phyloP scores from a whole-genome alignment of 495 filamentous ascomycete genomes.

The Hypoxylon trugodes region DNA sequence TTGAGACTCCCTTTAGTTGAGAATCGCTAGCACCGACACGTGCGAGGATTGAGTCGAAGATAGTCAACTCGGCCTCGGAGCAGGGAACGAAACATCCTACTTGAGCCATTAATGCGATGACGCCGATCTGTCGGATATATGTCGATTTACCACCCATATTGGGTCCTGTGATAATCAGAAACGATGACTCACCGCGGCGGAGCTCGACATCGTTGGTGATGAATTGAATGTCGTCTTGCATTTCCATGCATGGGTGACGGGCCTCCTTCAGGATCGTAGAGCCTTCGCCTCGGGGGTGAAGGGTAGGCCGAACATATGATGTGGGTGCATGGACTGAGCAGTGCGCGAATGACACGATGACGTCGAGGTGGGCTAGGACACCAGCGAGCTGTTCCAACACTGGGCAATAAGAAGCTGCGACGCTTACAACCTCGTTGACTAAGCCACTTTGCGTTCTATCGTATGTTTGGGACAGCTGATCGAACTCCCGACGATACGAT shows the following conservation, averaged over 20 bases:
- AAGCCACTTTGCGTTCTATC: conserved; percentile 92
- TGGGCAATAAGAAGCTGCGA: conserved; percentile 93
- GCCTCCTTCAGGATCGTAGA: conserved; percentile 91
- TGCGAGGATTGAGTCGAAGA: conserved; percentile 98
- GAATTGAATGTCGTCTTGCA: conserved; percentile 98
- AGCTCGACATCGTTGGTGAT: conserved; percentile 97
- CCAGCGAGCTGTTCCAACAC: conserved; percentile 90
- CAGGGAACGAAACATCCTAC: conserved; percentile 97
- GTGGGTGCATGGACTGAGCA: conserved; percentile 92
- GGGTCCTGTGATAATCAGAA: conserved; percentile 96
- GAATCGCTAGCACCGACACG: conserved; percentile 95
- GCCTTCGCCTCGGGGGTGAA: conserved; percentile 91
- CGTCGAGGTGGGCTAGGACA: conserved; percentile 92
- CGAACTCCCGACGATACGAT: conserved; percentile 84
- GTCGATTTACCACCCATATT: conserved; percentile 99
- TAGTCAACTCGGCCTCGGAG: conserved; percentile 86
- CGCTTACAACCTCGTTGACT: conserved; percentile 90
- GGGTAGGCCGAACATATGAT: conserved; percentile 88
- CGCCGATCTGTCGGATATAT: conserved; percentile 97
- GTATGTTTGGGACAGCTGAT: conserved; percentile 94
- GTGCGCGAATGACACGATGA: conserved; percentile 95
- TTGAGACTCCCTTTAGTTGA: conserved; percentile 97
- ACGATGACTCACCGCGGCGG: conserved; percentile 80
- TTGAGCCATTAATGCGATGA: conserved; percentile 97
- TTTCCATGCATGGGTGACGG: conserved; percentile 97